These are phyloP conservation scores for Gossypium laxum DNA, from an alignment of 441 rosid genomes.

Conservation along the genomic window DNA sequence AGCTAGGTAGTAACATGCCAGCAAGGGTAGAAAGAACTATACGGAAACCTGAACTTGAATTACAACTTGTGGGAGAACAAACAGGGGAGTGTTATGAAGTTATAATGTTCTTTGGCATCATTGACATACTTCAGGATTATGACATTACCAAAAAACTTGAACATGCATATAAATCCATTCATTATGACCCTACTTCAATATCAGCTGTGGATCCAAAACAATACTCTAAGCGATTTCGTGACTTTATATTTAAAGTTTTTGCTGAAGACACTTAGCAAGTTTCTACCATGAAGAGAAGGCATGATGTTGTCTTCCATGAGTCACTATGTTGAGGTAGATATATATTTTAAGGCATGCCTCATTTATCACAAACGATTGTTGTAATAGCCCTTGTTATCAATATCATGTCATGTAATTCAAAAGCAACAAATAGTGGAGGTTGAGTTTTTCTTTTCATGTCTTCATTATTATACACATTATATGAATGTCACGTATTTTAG, in stretches of 20 bases:
- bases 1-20: conserved; percentile 50
- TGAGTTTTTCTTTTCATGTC: too few species aligned
- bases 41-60: conserved; percentile 35
- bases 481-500: background rate
- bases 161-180: conserved; percentile 58
- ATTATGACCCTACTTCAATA: conserved; percentile 56
- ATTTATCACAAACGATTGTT: background rate
- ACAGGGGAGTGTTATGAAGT: conserved; percentile 56
- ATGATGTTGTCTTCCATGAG: background rate
- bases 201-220: conserved; percentile 64
- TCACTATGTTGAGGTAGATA: background rate
- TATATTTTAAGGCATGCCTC: background rate
- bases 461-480: background rate
- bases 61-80: conserved; percentile 51
- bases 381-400: background rate
- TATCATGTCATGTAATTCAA: background rate
- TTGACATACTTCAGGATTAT: conserved; percentile 61
- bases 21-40: conserved; percentile 49
- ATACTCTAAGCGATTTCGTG: conserved; percentile 56
- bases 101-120: conserved; percentile 50
- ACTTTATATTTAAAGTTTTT: conserved; percentile 49
- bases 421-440: background rate
- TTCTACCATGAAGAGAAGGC: background rate
- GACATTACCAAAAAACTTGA: conserved; percentile 66
- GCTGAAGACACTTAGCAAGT: conserved; percentile 32